These are phyloP conservation scores for Trichopus zeylanicus DNA, from an alignment of 116 monocot genomes.

Conservation along the genomic window DNA sequence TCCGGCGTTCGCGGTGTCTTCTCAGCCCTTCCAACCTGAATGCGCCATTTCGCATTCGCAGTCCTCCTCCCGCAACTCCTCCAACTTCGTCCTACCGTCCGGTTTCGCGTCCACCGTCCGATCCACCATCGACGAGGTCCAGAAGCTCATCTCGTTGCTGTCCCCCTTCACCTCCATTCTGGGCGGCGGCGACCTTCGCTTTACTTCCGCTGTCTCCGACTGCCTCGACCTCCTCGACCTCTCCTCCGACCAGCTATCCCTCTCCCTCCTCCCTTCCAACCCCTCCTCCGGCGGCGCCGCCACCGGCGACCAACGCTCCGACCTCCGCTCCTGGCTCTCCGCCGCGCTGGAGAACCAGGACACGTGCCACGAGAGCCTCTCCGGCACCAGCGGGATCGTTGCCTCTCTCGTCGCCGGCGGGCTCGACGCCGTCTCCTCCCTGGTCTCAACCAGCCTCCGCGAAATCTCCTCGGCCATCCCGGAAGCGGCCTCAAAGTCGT, in stretches of 20 bases:
- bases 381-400: constrained; percentile 31
- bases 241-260: constrained; percentile 61
- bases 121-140: constrained; percentile 43
- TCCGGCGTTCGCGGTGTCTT: neutral
- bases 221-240: constrained; percentile 84
- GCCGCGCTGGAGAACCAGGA: constrained; percentile 88
- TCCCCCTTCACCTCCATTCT: constrained; percentile 30
- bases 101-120: constrained; percentile 38
- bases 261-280: constrained; percentile 12
- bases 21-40: neutral
- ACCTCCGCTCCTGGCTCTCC: constrained; percentile 71
- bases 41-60: neutral
- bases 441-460: neutral
- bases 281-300: neutral
- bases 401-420: constrained; percentile 29
- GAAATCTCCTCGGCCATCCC: neutral
- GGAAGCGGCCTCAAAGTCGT: neutral
- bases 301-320: constrained; percentile 27
- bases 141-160: constrained; percentile 31
- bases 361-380: constrained; percentile 77
- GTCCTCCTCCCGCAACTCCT: neutral
- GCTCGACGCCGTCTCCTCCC: constrained; percentile 25
- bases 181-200: constrained; percentile 28
- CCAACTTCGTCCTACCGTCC: constrained; percentile 6
- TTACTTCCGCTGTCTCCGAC: constrained; percentile 69